A percentile compares a stretch with the other conserved stretches of the same genome.
Evolutionary conservation across 495 filamentous ascomycete genomes (phyloP).

Genomic region (Physcia stellaris): DNA sequence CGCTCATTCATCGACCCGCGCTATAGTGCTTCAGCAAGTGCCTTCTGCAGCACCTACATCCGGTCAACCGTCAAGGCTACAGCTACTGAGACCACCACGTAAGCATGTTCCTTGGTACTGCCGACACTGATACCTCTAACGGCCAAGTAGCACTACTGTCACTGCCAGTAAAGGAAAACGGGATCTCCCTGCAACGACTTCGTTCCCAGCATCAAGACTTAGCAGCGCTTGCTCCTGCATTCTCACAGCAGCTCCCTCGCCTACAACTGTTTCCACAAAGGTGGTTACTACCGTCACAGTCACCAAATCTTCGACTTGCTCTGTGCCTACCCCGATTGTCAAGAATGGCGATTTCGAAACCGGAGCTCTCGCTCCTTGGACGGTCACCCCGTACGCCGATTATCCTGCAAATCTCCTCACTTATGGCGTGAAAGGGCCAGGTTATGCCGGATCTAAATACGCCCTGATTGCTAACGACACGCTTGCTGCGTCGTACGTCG

Average conservation of each 20-base stretch:
- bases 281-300: neutral
- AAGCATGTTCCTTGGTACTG: neutral
- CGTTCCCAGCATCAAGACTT: neutral
- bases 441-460: neutral
- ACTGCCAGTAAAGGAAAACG: neutral
- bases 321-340: neutral
- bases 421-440: neutral
- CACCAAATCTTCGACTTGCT: neutral
- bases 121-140: neutral
- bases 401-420: neutral
- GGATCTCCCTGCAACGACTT: neutral
- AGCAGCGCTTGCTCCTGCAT: neutral
- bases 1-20: neutral
- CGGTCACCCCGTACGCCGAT: neutral
- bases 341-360: slow-evolving; percentile 1
- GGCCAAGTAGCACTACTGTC: neutral
- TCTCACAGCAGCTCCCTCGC: neutral
- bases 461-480: neutral
- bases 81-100: neutral
- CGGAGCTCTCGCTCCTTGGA: neutral
- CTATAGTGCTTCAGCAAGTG: neutral
- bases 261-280: neutral
- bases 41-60: slow-evolving; percentile 1
- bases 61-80: neutral
- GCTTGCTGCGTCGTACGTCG: neutral